A percentile compares a stretch with the other conserved stretches of the same genome.
phyloP scores from a whole-genome alignment of 495 filamentous ascomycete species.

The Penicillium robsamsonii region DNA sequence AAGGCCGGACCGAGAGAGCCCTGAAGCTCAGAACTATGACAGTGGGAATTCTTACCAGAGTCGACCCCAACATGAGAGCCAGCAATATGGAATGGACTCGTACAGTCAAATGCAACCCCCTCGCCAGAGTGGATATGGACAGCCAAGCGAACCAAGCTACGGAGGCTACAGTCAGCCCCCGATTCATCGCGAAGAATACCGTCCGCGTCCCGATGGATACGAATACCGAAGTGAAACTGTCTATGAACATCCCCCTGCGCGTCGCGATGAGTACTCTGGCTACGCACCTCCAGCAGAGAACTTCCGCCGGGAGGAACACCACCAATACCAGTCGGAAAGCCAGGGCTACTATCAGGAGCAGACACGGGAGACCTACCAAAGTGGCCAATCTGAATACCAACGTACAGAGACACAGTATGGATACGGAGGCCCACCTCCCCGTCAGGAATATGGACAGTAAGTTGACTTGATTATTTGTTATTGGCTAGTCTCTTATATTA shows the following conservation, averaged over 20 bases:
- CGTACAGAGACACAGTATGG: slow-evolving; percentile 19
- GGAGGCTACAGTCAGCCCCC: slow-evolving; percentile 6
- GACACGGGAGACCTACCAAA: slow-evolving; percentile 17
- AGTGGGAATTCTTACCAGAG: slow-evolving; percentile 25
- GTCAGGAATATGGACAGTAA: slow-evolving; percentile 22
- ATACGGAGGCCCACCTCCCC: slow-evolving; percentile 12
- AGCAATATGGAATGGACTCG: slow-evolving; percentile 37
- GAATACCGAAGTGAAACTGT: slow-evolving; percentile 16
- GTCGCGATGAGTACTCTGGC: slow-evolving; percentile 8
- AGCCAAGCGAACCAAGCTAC: slow-evolving; percentile 14
- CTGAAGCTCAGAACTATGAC: slow-evolving; percentile 35
- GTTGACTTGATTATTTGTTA: slow-evolving; percentile 18
- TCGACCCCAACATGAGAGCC: slow-evolving; percentile 34
- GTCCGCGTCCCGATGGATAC: slow-evolving; percentile 10
- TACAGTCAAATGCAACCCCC: slow-evolving; percentile 9
- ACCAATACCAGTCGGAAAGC: slow-evolving; percentile 33
- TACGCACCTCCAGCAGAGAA: slow-evolving; percentile 14
- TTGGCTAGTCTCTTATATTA: slow-evolving; percentile 24
- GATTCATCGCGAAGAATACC: slow-evolving; percentile 13
- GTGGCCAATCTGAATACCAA: slow-evolving; percentile 19
- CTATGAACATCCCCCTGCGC: slow-evolving; percentile 10
- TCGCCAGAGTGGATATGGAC: slow-evolving; percentile 7
- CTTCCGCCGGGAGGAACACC: slow-evolving; percentile 25
- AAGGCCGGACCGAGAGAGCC: slow-evolving; percentile 27
- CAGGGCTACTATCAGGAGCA: slow-evolving; percentile 24